Base-by-base conservation (phyloP, 1,284 basidiomycete species). In the Butyriboletus appendiculatus region DNA sequence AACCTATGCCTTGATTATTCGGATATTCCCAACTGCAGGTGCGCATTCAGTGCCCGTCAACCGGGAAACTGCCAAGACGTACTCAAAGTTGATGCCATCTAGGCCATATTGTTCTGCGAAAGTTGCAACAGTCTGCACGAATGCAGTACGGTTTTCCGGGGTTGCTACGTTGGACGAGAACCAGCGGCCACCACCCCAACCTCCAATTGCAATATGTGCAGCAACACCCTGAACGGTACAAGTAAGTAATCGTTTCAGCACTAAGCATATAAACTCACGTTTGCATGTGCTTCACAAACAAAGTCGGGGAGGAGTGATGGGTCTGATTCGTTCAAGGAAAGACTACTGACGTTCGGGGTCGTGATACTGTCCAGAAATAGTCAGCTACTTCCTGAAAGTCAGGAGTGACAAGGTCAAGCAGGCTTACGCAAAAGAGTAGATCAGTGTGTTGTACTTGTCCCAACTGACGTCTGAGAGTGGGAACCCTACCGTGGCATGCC, bases 131-230 rank as follows among this genome's bases (percentile, higher is more conserved):
- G 90, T 85, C 35, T 81, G 75, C 39, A 87, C 84, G 60, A 96
- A 94, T 0, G 75, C 75, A 6, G 82, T 81, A 38, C 90, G 80
- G 62, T 82, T 85, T 32, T 71, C 69, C 0, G 79, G 68, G 24
- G 76, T 82, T 16, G 78, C 80, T 30, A 92, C 82, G 37, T 85
- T 78, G 24, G 80, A 74, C 2, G 92, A 95, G 71, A 86, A 96
- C 71, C 71, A 86, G 15, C 59, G 83, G 77, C 47, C 76, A 71
- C 10, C 92, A 90, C 65, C 82, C 93, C 93, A 96, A 34, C 94
- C 94, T 45, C 94, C 94, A 49, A 95, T 76, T 24, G 86, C 84
- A 33, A 93, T 69, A 48, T 86, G 76, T 18, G 92, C 90, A 55
- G 81, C 78, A 53, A 92, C 89, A 46, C 68, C 68, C 77, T 88